Evolutionary conservation across 1,284 basidiomycete genomes (phyloP).

Genomic region (Leccinum griseonigrum): DNA sequence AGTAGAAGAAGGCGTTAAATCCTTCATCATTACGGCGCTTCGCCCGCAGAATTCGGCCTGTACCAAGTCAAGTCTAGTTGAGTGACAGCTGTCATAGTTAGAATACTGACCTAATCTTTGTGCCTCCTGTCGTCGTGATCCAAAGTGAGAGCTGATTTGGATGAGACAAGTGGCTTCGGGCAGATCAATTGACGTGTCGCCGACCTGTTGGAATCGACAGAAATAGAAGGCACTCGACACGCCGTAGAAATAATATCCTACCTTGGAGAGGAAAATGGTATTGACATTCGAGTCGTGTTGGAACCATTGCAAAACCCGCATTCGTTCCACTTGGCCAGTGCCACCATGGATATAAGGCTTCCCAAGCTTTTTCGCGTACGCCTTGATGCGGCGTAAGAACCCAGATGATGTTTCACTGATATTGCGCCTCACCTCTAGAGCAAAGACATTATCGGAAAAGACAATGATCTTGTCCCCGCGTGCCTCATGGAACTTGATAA

Average conservation of each 20-base stretch:
- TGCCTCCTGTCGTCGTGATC: constrained; percentile 96
- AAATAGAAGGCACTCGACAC: constrained; percentile 13
- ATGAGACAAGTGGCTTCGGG: constrained; percentile 99
- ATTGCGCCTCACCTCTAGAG: constrained; percentile 74
- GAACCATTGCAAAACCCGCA: constrained; percentile 94
- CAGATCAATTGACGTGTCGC: constrained; percentile 98
- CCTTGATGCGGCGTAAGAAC: constrained; percentile 43
- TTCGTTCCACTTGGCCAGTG: constrained; percentile 93
- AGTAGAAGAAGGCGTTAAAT: constrained; percentile 99
- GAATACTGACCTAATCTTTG: constrained; percentile 77
- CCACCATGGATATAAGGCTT: constrained; percentile 98
- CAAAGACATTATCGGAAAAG: constrained; percentile 98
- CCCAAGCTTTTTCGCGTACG: constrained; percentile 91
- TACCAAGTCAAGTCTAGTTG: constrained; percentile 13
- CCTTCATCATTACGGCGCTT: constrained; percentile 99
- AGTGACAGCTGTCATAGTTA: constrained; percentile 18
- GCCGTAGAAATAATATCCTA: constrained; percentile 31
- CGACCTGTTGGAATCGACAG: constrained; percentile 60
- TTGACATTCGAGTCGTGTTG: constrained; percentile 96
- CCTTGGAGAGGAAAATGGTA: constrained; percentile 98
- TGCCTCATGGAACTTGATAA: constrained; percentile 98
- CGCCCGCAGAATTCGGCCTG: constrained; percentile 92
- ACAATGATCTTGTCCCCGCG: constrained; percentile 99
- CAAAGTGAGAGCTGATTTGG: constrained; percentile 99
- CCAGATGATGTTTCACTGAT: background rate